Percentiles rank a stretch among this genome's conserved stretches.
Conservation (phyloP, 2,329 filamentous ascomycete species). For the Emergomyces africanus region DNA sequence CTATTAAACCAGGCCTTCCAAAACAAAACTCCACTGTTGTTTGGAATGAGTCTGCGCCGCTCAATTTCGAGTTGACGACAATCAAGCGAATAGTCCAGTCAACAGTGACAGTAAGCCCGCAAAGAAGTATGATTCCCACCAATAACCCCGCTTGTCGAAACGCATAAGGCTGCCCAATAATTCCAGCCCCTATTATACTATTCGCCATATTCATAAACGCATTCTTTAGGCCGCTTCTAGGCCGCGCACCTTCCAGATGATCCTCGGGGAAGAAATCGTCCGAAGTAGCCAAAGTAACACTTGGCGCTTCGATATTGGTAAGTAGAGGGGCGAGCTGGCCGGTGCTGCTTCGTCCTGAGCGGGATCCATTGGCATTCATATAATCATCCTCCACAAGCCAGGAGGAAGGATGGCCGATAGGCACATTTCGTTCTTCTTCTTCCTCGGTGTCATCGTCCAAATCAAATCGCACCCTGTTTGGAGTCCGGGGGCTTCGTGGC, state of each 20-base stretch:
- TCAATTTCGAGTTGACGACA: constrained; percentile 94
- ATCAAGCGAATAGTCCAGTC: constrained; percentile 98
- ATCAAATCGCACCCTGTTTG: constrained; percentile 66
- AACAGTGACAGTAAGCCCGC: constrained; percentile 67
- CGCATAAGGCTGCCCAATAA: constrained; percentile 86
- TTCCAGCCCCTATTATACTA: constrained; percentile 74
- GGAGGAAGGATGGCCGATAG: constrained; percentile 12
- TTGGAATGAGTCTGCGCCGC: constrained; percentile 87
- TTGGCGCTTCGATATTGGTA: constrained; percentile 72
- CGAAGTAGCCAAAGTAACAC: constrained; percentile 54
- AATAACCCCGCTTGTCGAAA: constrained; percentile 80
- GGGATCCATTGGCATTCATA: constrained; percentile 31
- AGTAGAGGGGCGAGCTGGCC: constrained; percentile 55
- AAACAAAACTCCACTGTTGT: constrained; percentile 94
- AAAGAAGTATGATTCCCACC: constrained; percentile 64
- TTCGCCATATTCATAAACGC: constrained; percentile 99
- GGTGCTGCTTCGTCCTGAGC: constrained; percentile 25
- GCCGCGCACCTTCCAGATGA: constrained; percentile 49
- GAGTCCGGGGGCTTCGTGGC: constrained; percentile 52
- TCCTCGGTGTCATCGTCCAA: constrained; percentile 22
- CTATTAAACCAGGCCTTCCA: constrained; percentile 72
- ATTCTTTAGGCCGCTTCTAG: constrained; percentile 71
- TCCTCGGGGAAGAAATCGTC: constrained; percentile 46
- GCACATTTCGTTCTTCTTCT: constrained; percentile 22
- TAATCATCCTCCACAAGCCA: constrained; percentile 52